Evolutionary conservation across 1,139 yeast species (phyloP).

Genomic region (Suhomyces taliae): DNA sequence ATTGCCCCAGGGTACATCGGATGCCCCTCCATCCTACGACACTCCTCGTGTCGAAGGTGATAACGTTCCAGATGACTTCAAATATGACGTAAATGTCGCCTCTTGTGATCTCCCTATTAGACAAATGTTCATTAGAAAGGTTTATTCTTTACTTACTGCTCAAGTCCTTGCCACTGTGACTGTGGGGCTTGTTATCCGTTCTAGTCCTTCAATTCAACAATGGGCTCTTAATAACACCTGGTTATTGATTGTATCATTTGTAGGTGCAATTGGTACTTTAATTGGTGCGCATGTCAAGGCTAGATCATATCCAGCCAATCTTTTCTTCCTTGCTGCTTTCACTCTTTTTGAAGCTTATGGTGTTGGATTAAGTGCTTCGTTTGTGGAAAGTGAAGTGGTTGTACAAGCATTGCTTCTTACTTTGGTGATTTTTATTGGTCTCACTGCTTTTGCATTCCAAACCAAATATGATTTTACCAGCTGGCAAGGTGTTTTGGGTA

Average conservation of each 20-base stretch:
- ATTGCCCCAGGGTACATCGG: slow-evolving; percentile 5
- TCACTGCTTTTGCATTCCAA: slow-evolving; percentile 77
- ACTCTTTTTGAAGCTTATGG: slow-evolving; percentile 75
- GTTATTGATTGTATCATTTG: slow-evolving; percentile 56
- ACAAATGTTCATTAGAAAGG: slow-evolving; percentile 75
- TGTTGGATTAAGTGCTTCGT: slow-evolving; percentile 65
- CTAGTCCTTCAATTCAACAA: slow-evolving; percentile 45
- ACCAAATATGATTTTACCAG: slow-evolving; percentile 77
- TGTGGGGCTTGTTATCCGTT: slow-evolving; percentile 56
- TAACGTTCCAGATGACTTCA: slow-evolving; percentile 75
- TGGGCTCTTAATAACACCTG: slow-evolving; percentile 67
- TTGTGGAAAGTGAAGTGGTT: slow-evolving; percentile 64
- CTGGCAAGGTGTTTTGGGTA: slow-evolving; percentile 65
- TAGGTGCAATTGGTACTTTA: slow-evolving; percentile 63
- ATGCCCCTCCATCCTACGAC: slow-evolving; percentile 15
- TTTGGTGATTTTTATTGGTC: slow-evolving; percentile 66
- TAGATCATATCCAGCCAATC: slow-evolving; percentile 60
- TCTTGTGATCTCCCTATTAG: slow-evolving; percentile 76
- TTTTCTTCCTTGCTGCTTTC: slow-evolving; percentile 60
- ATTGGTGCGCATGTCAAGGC: slow-evolving; percentile 60
- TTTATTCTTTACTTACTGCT: slow-evolving; percentile 65
- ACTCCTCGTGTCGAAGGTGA: slow-evolving; percentile 37
- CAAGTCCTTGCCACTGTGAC: slow-evolving; percentile 65
- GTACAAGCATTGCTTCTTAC: slow-evolving; percentile 75
- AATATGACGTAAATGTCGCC: slow-evolving; percentile 75